phyloP scores from a whole-genome alignment of 768 basidiomycete species.

The Amyloporia xantha region DNA sequence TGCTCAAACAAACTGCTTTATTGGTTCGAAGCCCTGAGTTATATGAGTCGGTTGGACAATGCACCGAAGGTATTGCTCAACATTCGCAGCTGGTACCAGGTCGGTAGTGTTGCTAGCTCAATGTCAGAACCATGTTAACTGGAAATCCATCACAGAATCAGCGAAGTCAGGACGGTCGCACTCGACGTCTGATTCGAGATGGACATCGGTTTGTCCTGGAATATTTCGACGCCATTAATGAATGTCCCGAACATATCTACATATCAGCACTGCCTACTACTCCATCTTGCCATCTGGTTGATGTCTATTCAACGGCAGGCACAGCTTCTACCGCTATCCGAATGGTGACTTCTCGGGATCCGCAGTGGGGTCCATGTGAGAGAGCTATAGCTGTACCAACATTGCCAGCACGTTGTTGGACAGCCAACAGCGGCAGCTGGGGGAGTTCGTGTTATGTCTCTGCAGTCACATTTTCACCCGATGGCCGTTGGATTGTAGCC shows the following conservation, averaged over 20 bases:
- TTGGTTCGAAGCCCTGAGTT: slow-evolving; percentile 4
- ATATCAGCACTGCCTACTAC: not conserved
- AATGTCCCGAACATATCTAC: slow-evolving; percentile 1
- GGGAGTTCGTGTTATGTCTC: not conserved
- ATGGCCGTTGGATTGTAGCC: not conserved
- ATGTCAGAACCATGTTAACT: not conserved
- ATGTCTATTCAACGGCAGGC: not conserved
- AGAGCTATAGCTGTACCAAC: too few species aligned
- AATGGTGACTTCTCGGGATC: not conserved
- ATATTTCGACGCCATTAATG: not conserved
- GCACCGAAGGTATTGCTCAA: not conserved
- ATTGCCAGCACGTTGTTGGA: too few species aligned
- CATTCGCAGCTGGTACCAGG: not conserved
- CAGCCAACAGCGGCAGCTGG: too few species aligned
- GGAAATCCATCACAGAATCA: not conserved
- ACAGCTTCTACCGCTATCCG: not conserved
- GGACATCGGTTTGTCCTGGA: not conserved
- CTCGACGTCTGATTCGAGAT: not conserved
- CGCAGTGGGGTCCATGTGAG: not conserved
- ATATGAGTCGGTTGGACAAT: slow-evolving; percentile 1
- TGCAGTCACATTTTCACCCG: not conserved
- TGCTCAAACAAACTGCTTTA: not conserved
- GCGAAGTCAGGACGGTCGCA: not conserved
- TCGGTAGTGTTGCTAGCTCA: not conserved
- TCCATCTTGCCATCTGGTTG: not conserved